phyloP scores from a whole-genome alignment of 495 filamentous ascomycete species.

The Podospora tetraspora region DNA sequence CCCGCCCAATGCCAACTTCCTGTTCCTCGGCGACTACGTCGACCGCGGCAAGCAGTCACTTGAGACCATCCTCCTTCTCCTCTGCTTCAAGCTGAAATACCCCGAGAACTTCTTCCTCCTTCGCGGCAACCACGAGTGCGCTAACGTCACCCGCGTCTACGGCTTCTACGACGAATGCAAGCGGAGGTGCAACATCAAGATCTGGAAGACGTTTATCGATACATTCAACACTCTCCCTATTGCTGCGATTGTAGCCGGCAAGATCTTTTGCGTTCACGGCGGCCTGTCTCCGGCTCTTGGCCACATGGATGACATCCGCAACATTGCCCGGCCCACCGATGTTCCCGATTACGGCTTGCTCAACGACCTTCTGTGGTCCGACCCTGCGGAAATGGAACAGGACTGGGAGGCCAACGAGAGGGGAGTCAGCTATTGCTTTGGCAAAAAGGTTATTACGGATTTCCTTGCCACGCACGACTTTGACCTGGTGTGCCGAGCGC shows the following conservation, averaged over 20 bases:
- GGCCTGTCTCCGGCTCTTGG: constrained; percentile 86
- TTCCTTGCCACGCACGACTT: constrained; percentile 95
- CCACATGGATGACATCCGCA: constrained; percentile 97
- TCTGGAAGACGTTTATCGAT: constrained; percentile 98
- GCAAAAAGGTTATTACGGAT: constrained; percentile 96
- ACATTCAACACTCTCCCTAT: constrained; percentile 97
- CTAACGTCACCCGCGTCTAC: constrained; percentile 97
- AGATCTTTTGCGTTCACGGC: constrained; percentile 99
- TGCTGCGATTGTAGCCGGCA: constrained; percentile 91
- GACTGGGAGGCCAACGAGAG: constrained; percentile 98
- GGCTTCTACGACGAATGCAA: constrained; percentile 99
- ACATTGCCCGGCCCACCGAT: constrained; percentile 92
- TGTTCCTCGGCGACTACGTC: constrained; percentile 97
- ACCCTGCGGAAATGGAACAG: constrained; percentile 94
- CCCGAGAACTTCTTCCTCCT: constrained; percentile 99
- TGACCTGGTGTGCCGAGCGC: constrained; percentile 91
- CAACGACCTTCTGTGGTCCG: constrained; percentile 96
- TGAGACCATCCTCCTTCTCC: constrained; percentile 89
- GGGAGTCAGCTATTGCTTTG: constrained; percentile 97
- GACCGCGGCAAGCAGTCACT: constrained; percentile 96
- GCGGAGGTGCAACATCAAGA: constrained; percentile 92
- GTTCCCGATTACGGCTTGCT: constrained; percentile 95
- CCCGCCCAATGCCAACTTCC: constrained; percentile 85
- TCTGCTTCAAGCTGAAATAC: constrained; percentile 98
- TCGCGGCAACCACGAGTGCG: constrained; percentile 96